Base-by-base conservation (phyloP, 202 grass and related monocot genomes). In the Musa balbisiana region DNA sequence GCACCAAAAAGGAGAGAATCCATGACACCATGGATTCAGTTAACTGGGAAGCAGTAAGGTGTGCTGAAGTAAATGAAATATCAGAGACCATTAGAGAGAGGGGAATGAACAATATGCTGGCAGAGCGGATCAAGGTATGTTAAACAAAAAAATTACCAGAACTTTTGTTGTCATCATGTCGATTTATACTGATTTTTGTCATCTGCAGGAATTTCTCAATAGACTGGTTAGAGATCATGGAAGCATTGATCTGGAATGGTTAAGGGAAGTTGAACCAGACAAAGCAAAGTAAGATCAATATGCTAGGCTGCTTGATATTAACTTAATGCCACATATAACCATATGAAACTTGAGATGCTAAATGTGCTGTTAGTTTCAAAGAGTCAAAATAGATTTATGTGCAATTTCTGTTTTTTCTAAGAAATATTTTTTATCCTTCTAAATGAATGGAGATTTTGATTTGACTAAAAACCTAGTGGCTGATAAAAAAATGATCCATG, bases 61-160 rank as follows among this genome's bases (percentile, higher is more conserved):
- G 69, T 82, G 85, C 86, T 76, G 81, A 89, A 51, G 80, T 92
- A 19, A 84, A 71, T 20, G 77, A 85, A 54, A 75, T 92, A 84
- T 88, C 92, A 64, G 78, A 90, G 14, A 71, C 84, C 53, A 96
- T 96, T 65, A 90, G 78, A 83, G 84, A 90, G 74, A 84, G 89
- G 82, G 89, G 92, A 76, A 92, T 96, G 92, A 90, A 92, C 73
- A 96, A 96, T 52, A 82, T 88, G 87, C 84, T 96, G 69, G 92
- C 87, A 76, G 82, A 92, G 72, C 73, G 92, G 27, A 96, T 96
- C 78, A 88, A 92, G 87, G 92, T 89, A 85, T 70, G 73, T 78
- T 26, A 75, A 51, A 55, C 23, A 55, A 55, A 73, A 53, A 22
- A 53, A 72, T 54, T 24, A 13, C 33, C 10, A 55, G 12, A 17